These are phyloP conservation scores for Penicillium canariense DNA, from an alignment of 495 filamentous ascomycete genomes.

Conservation along the genomic window DNA sequence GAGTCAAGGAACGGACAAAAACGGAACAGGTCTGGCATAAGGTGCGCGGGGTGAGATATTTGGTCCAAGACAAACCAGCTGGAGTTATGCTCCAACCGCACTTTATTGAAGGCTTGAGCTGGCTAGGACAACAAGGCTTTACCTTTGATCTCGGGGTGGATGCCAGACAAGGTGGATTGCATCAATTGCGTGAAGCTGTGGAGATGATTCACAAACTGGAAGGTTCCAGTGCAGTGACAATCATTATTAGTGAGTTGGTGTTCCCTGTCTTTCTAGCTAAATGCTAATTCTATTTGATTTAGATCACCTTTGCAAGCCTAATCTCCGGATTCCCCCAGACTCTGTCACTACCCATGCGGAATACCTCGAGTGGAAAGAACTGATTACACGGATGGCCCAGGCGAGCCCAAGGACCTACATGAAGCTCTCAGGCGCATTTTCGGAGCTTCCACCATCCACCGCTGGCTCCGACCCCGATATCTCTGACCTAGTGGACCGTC, in stretches of 20 bases:
- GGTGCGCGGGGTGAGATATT: constrained; percentile 73
- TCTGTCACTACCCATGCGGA: constrained; percentile 48
- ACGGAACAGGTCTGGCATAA: constrained; percentile 43
- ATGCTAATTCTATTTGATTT: background rate
- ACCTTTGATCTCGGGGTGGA: constrained; percentile 84
- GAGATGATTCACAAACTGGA: constrained; percentile 67
- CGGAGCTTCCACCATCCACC: constrained; percentile 59
- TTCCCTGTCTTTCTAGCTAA: background rate
- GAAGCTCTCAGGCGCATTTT: constrained; percentile 84
- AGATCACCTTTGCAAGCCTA: constrained; percentile 90
- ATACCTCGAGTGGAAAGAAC: constrained; percentile 52
- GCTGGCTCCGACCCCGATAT: constrained; percentile 36
- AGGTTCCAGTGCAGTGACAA: constrained; percentile 56
- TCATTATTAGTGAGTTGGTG: constrained; percentile 60
- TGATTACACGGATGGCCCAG: constrained; percentile 49
- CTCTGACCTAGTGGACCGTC: constrained; percentile 34
- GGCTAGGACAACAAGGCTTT: constrained; percentile 59
- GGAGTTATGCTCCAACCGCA: constrained; percentile 57
- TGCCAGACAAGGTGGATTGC: constrained; percentile 61
- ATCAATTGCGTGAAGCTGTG: constrained; percentile 68
- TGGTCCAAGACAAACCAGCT: constrained; percentile 71
- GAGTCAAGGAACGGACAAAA: constrained; percentile 34
- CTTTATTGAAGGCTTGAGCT: constrained; percentile 68
- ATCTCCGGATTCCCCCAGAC: constrained; percentile 51
- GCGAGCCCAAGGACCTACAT: constrained; percentile 63